Percentiles rank a stretch among this genome's conserved stretches.
Conservation (phyloP, 2,329 filamentous ascomycete species). For the Zymoseptoria tritici region DNA sequence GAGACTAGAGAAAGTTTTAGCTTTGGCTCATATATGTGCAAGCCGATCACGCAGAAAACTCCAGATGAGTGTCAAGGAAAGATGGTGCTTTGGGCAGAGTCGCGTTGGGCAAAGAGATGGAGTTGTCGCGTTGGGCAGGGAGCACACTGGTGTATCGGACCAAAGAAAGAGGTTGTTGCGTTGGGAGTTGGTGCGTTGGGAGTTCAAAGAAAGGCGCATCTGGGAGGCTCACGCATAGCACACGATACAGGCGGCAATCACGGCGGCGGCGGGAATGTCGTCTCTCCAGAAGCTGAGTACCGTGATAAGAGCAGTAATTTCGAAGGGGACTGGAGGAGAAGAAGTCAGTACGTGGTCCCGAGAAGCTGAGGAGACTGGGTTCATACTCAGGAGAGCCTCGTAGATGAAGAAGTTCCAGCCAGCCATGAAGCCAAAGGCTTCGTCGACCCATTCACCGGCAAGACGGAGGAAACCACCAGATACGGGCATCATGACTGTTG, state of each 20-base stretch:
- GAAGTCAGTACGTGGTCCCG: background rate
- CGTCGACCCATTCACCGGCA: conserved; percentile 58
- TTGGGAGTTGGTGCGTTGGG: conserved; percentile 6
- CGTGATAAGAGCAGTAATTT: conserved; percentile 42
- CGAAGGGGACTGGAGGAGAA: conserved; percentile 37
- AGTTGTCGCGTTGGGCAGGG: background rate
- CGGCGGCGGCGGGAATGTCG: conserved; percentile 37
- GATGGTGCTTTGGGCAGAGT: conserved; percentile 3
- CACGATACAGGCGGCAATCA: conserved; percentile 36
- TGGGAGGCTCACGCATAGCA: conserved; percentile 14
- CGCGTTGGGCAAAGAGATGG: background rate
- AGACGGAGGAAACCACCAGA: conserved; percentile 51
- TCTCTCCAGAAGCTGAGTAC: conserved; percentile 38
- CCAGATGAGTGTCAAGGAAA: background rate
- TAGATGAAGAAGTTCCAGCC: conserved; percentile 45
- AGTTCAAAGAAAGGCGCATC: conserved; percentile 3
- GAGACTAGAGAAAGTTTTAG: conserved; percentile 6
- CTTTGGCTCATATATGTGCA: background rate
- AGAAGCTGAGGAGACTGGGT: background rate
- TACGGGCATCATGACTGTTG: conserved; percentile 33
- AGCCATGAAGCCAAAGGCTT: conserved; percentile 52
- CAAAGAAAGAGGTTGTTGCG: background rate
- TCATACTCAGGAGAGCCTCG: conserved; percentile 36
- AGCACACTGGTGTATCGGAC: background rate
- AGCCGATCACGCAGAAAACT: background rate